Conservation (phyloP, 306 rosid genomes). For the Lathyrus oleraceus region DNA sequence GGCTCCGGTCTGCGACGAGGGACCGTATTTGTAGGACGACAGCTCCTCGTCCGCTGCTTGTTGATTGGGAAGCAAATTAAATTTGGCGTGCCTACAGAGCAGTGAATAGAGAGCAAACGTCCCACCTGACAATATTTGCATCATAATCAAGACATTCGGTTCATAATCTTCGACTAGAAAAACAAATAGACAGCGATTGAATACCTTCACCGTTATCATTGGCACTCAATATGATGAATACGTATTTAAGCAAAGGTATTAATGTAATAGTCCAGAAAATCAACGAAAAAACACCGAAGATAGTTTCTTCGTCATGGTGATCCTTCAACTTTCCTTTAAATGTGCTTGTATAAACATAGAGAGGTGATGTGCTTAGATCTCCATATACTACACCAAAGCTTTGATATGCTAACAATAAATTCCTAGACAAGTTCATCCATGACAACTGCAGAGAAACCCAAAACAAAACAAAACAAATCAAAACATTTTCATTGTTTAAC, state of each 20-base stretch:
- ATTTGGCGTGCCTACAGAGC: slow-evolving; percentile 84
- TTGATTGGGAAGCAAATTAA: slow-evolving; percentile 82
- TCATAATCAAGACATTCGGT: slow-evolving; percentile 20
- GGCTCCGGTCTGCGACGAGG: slow-evolving; percentile 51
- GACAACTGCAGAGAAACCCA: slow-evolving; percentile 53
- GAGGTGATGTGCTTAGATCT: slow-evolving; percentile 86
- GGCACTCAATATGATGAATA: slow-evolving; percentile 65
- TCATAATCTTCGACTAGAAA: slow-evolving; percentile 32
- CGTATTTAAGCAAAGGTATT: slow-evolving; percentile 75
- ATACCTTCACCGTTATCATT: slow-evolving; percentile 90
- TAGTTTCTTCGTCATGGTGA: slow-evolving; percentile 58
- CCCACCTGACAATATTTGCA: slow-evolving; percentile 58
- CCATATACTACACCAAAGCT: slow-evolving; percentile 88
- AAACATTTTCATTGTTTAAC: background rate
- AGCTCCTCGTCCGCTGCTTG: slow-evolving; percentile 93
- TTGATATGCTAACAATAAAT: slow-evolving; percentile 75
- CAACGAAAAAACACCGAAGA: slow-evolving; percentile 81
- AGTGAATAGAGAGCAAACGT: slow-evolving; percentile 80
- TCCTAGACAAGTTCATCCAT: slow-evolving; percentile 56
- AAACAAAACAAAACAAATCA: background rate
- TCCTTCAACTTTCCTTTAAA: slow-evolving; percentile 53
- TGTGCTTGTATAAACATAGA: slow-evolving; percentile 74
- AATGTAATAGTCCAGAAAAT: slow-evolving; percentile 84
- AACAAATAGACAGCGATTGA: background rate
- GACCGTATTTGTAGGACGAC: slow-evolving; percentile 74